Evolutionary conservation across 2,329 filamentous ascomycete genomes (phyloP), one percentile per base, ranked within the genome.

Genomic region (Trichoderma arundinaceum): DNA sequence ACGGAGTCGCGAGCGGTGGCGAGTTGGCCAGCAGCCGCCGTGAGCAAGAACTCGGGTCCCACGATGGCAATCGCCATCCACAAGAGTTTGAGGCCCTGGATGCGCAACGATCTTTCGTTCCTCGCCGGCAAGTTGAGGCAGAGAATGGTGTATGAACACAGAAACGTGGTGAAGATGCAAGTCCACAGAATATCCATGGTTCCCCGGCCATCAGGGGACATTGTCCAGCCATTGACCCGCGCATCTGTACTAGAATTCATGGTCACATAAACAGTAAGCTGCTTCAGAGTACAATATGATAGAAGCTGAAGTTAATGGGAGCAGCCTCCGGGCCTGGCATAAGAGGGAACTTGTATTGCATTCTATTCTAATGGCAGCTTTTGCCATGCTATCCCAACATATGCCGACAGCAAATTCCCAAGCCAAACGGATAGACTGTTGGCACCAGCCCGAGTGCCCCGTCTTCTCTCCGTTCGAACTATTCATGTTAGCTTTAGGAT

Each of bases 181-280:
- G 53, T 43, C 53, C 53, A 56, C 8, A 56, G 53, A 41, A 56
- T 56, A 7, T 56, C 53, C 53, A 56, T 56, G 38, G 53, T 43
- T 56, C 53, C 53, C 5, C 53, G 38, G 13, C 53, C 53, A 6
- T 56, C 38, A 0, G 53, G 53, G 22, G 38, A 56, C 19, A 56
- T 28, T 7, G 35, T 56, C 53, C 22, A 56, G 38, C 53, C 53
- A 6, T 56, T 43, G 22, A 43, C 38, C 1, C 19, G 15, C 8
- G 19, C 52, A 56, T 56, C 52, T 28, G 52, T 17, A 39, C 38
- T 56, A 12, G 39, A 41, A n/a, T 9, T 32, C 53, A 56, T 56
- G 38, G 38, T 32, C 38, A 28, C 38, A 43, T 39, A 43, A 17
- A n/a, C 13, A 56, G 19, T n/a, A 39, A n/a, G 35, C 19, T 15